Conservation (phyloP, 2,329 filamentous ascomycete genomes). For the Fonsecaea pugnacius region DNA sequence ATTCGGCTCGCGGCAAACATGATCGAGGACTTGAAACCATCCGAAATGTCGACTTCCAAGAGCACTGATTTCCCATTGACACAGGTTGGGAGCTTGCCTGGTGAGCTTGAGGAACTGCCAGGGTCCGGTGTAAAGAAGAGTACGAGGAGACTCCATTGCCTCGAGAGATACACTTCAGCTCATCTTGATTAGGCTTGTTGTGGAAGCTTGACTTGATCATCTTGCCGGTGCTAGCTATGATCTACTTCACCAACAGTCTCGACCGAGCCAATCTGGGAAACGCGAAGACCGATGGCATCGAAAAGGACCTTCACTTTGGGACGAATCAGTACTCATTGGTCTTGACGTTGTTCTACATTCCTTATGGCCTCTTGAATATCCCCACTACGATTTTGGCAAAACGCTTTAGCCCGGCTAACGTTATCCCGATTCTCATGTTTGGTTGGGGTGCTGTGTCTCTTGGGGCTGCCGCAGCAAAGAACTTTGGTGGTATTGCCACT, state of each 20-base stretch:
- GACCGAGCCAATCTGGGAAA: slow-evolving; percentile 53
- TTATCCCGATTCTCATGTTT: slow-evolving; percentile 1
- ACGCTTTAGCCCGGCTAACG: neutral
- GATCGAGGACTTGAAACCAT: neutral
- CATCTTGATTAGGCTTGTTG: slow-evolving; percentile 10
- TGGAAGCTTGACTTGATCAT: slow-evolving; percentile 51
- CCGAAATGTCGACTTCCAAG: neutral
- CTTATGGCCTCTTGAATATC: slow-evolving; percentile 41
- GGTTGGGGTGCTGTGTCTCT: slow-evolving; percentile 2
- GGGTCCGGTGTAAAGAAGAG: neutral
- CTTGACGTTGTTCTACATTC: slow-evolving; percentile 57
- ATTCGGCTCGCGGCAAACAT: neutral
- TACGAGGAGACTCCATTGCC: neutral
- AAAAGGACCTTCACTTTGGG: slow-evolving; percentile 49
- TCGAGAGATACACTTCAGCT: neutral
- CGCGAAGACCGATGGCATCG: slow-evolving; percentile 56
- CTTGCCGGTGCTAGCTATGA: slow-evolving; percentile 50
- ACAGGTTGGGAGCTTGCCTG: neutral
- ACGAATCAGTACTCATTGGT: slow-evolving; percentile 51
- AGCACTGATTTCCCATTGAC: neutral
- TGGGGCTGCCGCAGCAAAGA: neutral
- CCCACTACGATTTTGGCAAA: slow-evolving; percentile 41
- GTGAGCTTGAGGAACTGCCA: neutral
- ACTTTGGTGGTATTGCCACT: neutral
- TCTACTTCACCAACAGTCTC: slow-evolving; percentile 47